These are phyloP conservation scores for Claviceps digitariae DNA, from an alignment of 2,329 filamentous ascomycete genomes.

Conservation along the genomic window DNA sequence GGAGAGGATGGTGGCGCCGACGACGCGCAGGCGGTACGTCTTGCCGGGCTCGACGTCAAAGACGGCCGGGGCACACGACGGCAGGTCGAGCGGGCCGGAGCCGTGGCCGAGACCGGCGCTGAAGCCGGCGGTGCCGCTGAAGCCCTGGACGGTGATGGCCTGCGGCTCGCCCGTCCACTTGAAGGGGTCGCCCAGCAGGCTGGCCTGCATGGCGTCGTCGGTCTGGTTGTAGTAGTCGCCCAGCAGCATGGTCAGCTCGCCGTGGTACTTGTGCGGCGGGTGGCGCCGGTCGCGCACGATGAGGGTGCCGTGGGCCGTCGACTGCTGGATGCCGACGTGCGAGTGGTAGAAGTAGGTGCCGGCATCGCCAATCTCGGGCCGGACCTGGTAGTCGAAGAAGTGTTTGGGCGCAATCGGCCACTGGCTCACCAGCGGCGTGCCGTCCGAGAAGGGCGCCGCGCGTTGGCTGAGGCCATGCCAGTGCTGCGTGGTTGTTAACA, in stretches of 20 bases:
- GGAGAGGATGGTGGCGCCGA: slow-evolving; percentile 43
- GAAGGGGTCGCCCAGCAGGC: neutral
- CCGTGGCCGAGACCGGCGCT: neutral
- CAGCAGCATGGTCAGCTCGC: slow-evolving; percentile 1
- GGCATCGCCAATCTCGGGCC: slow-evolving; percentile 34
- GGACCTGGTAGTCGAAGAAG: slow-evolving; percentile 56
- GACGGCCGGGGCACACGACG: neutral
- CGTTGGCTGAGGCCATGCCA: slow-evolving; percentile 51
- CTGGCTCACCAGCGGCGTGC: slow-evolving; percentile 44
- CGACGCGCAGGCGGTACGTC: slow-evolving; percentile 47
- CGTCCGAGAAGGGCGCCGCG: slow-evolving; percentile 50
- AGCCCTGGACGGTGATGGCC: neutral
- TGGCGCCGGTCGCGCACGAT: neutral
- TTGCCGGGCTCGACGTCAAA: slow-evolving; percentile 31
- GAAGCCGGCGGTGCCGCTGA: slow-evolving; percentile 2
- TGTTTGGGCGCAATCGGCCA: slow-evolving; percentile 50
- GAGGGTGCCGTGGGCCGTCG: slow-evolving; percentile 1
- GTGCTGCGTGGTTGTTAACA: slow-evolving; percentile 28
- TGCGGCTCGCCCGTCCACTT: slow-evolving; percentile 4
- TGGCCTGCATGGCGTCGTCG: neutral
- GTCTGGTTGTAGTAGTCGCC: slow-evolving; percentile 2
- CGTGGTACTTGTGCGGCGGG: neutral
- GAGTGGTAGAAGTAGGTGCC: slow-evolving; percentile 59
- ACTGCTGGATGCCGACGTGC: slow-evolving; percentile 46
- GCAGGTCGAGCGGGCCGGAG: neutral